Evolutionary conservation across 768 basidiomycete genomes (phyloP), one percentile per base, ranked within the genome.

Genomic region (Termitomyces sp.): DNA sequence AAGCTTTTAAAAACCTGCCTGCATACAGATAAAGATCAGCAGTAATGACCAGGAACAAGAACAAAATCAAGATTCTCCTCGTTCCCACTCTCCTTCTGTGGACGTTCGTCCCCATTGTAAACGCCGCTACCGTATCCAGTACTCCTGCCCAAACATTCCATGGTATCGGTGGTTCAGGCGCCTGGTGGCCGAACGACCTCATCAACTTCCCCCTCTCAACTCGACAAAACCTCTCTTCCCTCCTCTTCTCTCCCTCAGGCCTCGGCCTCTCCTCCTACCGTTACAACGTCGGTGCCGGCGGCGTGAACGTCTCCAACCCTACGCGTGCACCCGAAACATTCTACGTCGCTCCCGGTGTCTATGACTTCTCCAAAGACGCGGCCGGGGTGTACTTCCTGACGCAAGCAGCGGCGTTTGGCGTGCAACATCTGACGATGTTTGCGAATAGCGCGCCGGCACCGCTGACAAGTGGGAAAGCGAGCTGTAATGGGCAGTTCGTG

Each of bases 131-230:
- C 12, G 65, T 76, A 15, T 73, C 74, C 20, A 63, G 69, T 29
- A 65, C 71, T 8, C 65, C 72, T 0, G 71, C 74, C 0, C 78
- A 79, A 59, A 74, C 74, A 0, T 74, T 79, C 61, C 66, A 67
- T 36, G 76, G 77, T 1, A 73, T 81, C 56, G 79, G 79, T 0
- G 79, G 79, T 8, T 78, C 77, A 15, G 79, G 79, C 12, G 79
- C 79, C 11, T 81, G 79, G 79, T 80, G 79, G 79, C 77, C 77
- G 15, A 72, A 72, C 50, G 79, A 81, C 60, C 65, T 81, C 17
- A 76, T 68, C 66, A 60, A 72, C 48, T 81, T 77, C 64, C 79
- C 79, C 0, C 75, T 76, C 38, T 64, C 68, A 15, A 71, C 73
- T n/a, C 70, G 76, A 29, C 73, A 79, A 56, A 77, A 79, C 54